Evolutionary conservation across 2,329 filamentous ascomycete species (phyloP), one percentile per base, ranked within the genome.

Genomic region (Paracoccidioides lutzii): DNA sequence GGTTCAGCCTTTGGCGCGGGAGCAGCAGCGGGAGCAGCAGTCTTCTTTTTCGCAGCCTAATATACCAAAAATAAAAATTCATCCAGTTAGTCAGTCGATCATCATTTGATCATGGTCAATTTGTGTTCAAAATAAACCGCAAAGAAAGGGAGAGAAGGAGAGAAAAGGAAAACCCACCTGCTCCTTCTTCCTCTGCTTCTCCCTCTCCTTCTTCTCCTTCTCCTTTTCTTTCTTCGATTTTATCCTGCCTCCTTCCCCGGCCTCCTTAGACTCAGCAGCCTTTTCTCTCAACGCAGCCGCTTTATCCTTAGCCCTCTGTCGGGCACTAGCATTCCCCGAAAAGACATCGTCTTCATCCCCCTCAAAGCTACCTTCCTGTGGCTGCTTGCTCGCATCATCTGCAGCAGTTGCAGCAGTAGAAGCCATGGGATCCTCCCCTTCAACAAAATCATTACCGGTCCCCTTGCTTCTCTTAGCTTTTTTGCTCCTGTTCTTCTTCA

Each of bases 161-260:
- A 10, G 28, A 41, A 40, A 50, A 37, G 10, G n/a, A 42, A 46
- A 52, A 68, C 76, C 57, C 71, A 93, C 89, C 81, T 97, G 87
- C 73, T 98, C 93, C 82, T 90, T 98, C 77, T 98, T 98, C 63
- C 90, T 81, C 75, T 93, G 88, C 82, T 98, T 98, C 77, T 98
- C 93, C 59, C 89, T 84, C 76, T 98, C 93, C 76, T 96, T 98
- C 80, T 91, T 97, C 67, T 91, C 79, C 74, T 89, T 95, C 72
- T 98, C 93, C 77, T 98, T 98, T 76, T 98, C 90, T 57, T 94
- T 93, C 81, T 97, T 98, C 42, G 89, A 95, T 75, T 97, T 83
- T 51, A 97, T 79, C 55, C 83, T 81, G 46, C 85, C 85, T 57
- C 76, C 76, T 3, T 77, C 78, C 9, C 74, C 78, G 2, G 76